phyloP scores from a whole-genome alignment of 176 grass and related monocot species.

The Saccharum spontaneum region DNA sequence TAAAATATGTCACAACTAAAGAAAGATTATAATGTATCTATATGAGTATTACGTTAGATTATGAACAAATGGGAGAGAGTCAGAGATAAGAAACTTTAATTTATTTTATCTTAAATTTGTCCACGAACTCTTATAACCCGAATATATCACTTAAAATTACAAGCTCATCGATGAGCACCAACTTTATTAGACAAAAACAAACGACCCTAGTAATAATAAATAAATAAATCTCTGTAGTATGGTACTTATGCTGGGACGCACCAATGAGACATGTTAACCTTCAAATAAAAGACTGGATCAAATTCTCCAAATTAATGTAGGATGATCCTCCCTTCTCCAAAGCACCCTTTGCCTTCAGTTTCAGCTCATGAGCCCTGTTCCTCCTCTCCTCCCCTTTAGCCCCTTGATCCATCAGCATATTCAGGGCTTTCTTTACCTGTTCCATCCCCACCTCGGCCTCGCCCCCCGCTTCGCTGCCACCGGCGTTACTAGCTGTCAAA shows the following conservation, averaged over 20 bases:
- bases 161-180: too few relatives aligned
- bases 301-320: constrained; percentile 40
- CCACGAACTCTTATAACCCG: too few relatives aligned
- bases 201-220: background rate
- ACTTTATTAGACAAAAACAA: background rate
- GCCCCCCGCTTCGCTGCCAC: background rate
- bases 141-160: too few relatives aligned
- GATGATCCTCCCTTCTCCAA: constrained; percentile 53
- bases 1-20: too few relatives aligned
- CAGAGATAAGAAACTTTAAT: too few relatives aligned
- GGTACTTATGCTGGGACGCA: background rate
- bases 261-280: background rate
- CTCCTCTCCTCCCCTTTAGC: constrained; percentile 33
- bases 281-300: constrained; percentile 33
- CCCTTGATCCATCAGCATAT: constrained; percentile 48
- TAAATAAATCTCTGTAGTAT: background rate
- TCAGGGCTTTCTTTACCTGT: constrained; percentile 40
- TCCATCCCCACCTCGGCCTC: constrained; percentile 39
- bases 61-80: too few relatives aligned
- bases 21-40: too few relatives aligned
- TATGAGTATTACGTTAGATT: too few relatives aligned
- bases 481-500: background rate
- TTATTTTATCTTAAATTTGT: too few relatives aligned
- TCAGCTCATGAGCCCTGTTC: constrained; percentile 25
- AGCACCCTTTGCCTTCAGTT: constrained; percentile 24